phyloP scores from a whole-genome alignment of 2,329 filamentous ascomycete species.

The Hortaea sp. region DNA sequence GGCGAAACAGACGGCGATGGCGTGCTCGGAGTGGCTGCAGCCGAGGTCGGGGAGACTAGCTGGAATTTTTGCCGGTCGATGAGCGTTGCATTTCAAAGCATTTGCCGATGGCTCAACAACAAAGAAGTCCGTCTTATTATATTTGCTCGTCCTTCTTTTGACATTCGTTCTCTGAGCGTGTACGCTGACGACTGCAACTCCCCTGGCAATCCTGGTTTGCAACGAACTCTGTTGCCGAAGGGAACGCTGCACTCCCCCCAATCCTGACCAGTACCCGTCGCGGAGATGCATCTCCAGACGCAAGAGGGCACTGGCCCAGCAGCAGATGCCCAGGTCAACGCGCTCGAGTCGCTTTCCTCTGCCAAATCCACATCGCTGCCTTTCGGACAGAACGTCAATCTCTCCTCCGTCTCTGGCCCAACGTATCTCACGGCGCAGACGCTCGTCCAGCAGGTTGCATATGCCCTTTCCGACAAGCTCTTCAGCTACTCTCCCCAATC shows the following conservation, averaged over 20 bases:
- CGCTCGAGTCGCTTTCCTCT: conserved; percentile 4
- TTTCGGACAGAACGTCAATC: conserved; percentile 42
- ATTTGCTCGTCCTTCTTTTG: background rate
- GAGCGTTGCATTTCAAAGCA: conserved; percentile 1
- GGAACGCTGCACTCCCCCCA: too few relatives aligned
- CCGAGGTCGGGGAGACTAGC: background rate
- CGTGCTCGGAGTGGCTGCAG: background rate
- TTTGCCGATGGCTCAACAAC: background rate
- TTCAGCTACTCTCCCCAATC: conserved; percentile 93
- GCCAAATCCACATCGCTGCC: conserved; percentile 39
- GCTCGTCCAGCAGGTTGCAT: conserved; percentile 91
- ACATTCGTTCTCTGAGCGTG: too few relatives aligned
- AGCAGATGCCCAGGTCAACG: background rate
- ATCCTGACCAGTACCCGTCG: background rate
- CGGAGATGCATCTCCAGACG: conserved; percentile 25
- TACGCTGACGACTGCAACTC: too few relatives aligned
- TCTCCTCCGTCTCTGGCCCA: conserved; percentile 63
- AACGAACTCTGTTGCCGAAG: too few relatives aligned
- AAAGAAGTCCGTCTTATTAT: background rate
- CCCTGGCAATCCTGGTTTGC: too few relatives aligned
- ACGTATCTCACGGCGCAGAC: conserved; percentile 90
- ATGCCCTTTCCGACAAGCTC: conserved; percentile 90
- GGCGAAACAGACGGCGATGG: background rate
- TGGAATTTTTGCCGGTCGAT: background rate
- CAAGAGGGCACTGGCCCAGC: conserved; percentile 20